These are phyloP conservation scores for Aquanectria penicillioides DNA, from an alignment of 2,329 filamentous ascomycete genomes.

Conservation along the genomic window DNA sequence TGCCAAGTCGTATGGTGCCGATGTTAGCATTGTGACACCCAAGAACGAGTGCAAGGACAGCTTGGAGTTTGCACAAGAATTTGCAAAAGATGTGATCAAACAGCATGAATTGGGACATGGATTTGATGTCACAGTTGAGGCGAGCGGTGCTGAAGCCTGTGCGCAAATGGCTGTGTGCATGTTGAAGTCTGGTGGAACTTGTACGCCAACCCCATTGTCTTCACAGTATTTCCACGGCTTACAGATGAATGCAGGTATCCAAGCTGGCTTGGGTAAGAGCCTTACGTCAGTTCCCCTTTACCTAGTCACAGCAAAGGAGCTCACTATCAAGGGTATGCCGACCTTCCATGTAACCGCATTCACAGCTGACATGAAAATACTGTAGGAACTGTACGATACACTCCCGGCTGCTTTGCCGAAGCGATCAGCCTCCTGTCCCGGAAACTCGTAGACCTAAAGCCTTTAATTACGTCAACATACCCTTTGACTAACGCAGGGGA, in stretches of 20 bases:
- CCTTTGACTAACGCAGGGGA: conserved; percentile 29
- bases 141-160: conserved; percentile 38
- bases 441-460: conserved; percentile 36
- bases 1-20: conserved; percentile 36
- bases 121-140: conserved; percentile 38
- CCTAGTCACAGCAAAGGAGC: conserved; percentile 39
- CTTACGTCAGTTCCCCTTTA: too few species aligned
- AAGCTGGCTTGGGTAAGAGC: too few species aligned
- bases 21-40: conserved; percentile 30
- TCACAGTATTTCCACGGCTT: conserved; percentile 31
- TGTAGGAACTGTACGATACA: conserved; percentile 40
- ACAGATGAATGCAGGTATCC: too few species aligned
- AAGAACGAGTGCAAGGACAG: conserved; percentile 22
- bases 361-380: not conserved
- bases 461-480: conserved; percentile 39
- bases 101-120: conserved; percentile 29
- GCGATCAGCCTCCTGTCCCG: conserved; percentile 35
- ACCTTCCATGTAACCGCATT: not conserved
- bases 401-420: conserved; percentile 38
- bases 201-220: conserved; percentile 1
- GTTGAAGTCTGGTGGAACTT: conserved; percentile 36
- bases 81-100: conserved; percentile 15
- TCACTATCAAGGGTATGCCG: conserved; percentile 34
- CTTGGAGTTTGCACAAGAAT: conserved; percentile 26
- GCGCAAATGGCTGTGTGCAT: conserved; percentile 37